Percentiles rank a stretch among this genome's conserved stretches.
Evolutionary conservation across 2,329 filamentous ascomycete species (phyloP).

Genomic region (Bipolaris victoriae): DNA sequence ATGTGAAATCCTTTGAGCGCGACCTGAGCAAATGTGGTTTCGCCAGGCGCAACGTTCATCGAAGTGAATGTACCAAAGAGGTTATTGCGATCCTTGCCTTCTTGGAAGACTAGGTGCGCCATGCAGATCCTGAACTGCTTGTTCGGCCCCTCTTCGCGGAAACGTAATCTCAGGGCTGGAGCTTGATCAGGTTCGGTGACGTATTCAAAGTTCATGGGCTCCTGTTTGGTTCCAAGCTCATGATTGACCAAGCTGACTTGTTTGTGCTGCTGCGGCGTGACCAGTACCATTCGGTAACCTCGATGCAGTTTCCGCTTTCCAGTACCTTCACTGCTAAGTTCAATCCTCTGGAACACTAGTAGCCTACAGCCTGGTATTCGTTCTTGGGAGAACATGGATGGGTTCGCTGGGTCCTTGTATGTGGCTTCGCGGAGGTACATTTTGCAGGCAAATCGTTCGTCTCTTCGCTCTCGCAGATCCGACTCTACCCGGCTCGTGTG

Average conservation of each 20-base stretch:
- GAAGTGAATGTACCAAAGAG: conserved; percentile 78
- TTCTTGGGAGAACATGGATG: conserved; percentile 77
- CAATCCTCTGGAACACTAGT: conserved; percentile 74
- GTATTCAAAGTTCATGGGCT: conserved; percentile 79
- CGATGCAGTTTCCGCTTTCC: conserved; percentile 76
- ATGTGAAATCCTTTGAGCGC: conserved; percentile 70
- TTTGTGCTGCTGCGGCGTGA: conserved; percentile 78
- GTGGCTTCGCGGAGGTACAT: conserved; percentile 75
- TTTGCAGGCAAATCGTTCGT: conserved; percentile 74
- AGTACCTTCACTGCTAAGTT: conserved; percentile 72
- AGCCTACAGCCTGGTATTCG: conserved; percentile 73
- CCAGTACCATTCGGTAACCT: conserved; percentile 78
- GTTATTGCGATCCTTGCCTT: conserved; percentile 71
- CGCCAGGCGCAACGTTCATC: conserved; percentile 69
- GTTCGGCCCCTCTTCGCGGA: conserved; percentile 64
- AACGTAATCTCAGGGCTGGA: conserved; percentile 73
- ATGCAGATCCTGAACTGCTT: conserved; percentile 57
- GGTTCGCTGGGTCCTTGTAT: conserved; percentile 76
- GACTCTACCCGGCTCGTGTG: conserved; percentile 79
- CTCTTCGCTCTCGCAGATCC: conserved; percentile 70
- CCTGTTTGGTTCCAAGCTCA: conserved; percentile 63
- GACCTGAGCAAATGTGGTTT: conserved; percentile 74
- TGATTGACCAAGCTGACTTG: conserved; percentile 79
- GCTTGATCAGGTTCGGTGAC: conserved; percentile 64
- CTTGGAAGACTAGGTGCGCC: conserved; percentile 78